Base-by-base conservation (phyloP, 306 rosid species). In the Medicago lupulina region DNA sequence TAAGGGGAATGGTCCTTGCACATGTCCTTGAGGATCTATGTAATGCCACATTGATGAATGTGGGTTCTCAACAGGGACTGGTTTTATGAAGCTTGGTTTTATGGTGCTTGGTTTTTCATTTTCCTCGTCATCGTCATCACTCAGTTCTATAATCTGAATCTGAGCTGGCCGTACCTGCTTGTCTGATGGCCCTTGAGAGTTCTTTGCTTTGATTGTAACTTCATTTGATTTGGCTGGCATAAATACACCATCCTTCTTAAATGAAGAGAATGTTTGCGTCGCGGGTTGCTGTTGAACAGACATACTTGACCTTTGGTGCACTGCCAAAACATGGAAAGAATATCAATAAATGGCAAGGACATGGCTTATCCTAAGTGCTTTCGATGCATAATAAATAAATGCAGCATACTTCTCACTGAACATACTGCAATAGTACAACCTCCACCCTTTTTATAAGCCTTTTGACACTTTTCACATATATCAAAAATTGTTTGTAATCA, bases 1-100 rank as follows among this genome's bases (percentile, higher is more conserved):
- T 16, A 89, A 23, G 55, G 91, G 47, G 78, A 91, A 93, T 2
- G 97, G 98, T 63, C 98, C 98, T 80, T 91, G 97, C 13, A 84
- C 78, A 13, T 17, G 55, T 73, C 93, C 97, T 44, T 67, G 86
- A 41, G 98, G 98, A 83, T 93, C 98, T 19, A 68, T 67, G 68
- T 91, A 91, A 76, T 88, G 67, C 98, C 98, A 93, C 21, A 80
- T 64, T 46, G 8, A 63, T 77, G 78, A 15, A 3, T 73, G 70
- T 77, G 76, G 65, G 59, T 50, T 43, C 71, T 54, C 85, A 28
- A 63, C 41, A 9, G 80, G 54, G 68, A 78, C 34, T 57, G 19
- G 84, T 18, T 71, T 76, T 75, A 28, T 54, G 21, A 46, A 25
- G 16, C 53, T 77, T 55, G 71, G 55, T 51, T 74, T 63, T 75